Evolutionary conservation across 2,329 filamentous ascomycete species (phyloP).

Genomic region (Penicillium sp.): DNA sequence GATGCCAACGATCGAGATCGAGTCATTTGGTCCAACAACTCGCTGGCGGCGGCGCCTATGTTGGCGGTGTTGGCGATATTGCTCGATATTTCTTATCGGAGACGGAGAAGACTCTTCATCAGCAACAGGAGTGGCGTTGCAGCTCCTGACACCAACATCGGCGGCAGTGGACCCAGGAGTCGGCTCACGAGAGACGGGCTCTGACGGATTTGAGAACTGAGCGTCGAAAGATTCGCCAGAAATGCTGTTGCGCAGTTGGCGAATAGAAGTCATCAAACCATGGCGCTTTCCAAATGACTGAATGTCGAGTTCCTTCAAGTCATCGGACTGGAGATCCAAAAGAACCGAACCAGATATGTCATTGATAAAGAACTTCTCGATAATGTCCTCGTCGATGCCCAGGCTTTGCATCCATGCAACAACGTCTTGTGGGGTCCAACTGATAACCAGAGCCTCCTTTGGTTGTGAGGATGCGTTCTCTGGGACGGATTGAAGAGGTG

Average conservation of each 20-base stretch:
- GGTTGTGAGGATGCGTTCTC: neutral
- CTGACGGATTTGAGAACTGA: neutral
- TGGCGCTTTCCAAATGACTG: slow-evolving; percentile 64
- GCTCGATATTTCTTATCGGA: slow-evolving; percentile 1
- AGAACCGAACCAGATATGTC: slow-evolving; percentile 88
- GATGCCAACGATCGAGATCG: slow-evolving; percentile 86
- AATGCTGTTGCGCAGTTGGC: slow-evolving; percentile 45
- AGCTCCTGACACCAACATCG: slow-evolving; percentile 11
- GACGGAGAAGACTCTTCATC: slow-evolving; percentile 5
- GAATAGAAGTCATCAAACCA: slow-evolving; percentile 59
- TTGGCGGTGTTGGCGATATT: slow-evolving; percentile 22
- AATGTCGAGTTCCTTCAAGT: slow-evolving; percentile 63
- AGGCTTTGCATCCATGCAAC: slow-evolving; percentile 9
- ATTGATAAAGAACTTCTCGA: slow-evolving; percentile 84
- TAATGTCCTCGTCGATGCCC: slow-evolving; percentile 44
- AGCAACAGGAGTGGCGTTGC: slow-evolving; percentile 8
- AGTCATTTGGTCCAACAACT: slow-evolving; percentile 76
- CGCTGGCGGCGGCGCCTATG: slow-evolving; percentile 25
- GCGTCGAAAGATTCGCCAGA: neutral
- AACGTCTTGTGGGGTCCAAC: slow-evolving; percentile 15
- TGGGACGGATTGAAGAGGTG: neutral
- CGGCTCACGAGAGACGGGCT: neutral
- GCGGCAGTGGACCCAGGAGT: slow-evolving; percentile 14
- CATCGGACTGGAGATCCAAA: slow-evolving; percentile 78
- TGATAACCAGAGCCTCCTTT: neutral